Conservation (phyloP, 257 asterid species). For the Lantana camara region DNA sequence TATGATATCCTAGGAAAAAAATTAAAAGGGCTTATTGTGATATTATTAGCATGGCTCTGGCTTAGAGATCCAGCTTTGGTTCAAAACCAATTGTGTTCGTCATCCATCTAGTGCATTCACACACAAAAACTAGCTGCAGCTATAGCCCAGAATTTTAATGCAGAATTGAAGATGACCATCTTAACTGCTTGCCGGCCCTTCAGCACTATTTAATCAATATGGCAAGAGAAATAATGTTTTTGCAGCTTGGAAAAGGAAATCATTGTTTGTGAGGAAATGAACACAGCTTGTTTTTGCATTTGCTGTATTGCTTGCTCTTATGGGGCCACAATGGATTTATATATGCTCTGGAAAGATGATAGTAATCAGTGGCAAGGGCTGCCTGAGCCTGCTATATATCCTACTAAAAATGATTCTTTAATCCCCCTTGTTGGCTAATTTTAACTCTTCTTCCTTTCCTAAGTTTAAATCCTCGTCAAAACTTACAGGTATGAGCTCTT, state of each 20-base stretch:
- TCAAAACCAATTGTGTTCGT: neutral
- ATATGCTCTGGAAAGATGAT: conserved; percentile 21
- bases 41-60: too few species aligned
- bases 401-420: conserved; percentile 17
- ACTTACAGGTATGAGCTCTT: conserved; percentile 87
- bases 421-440: conserved; percentile 13
- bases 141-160: conserved; percentile 14
- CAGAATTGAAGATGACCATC: conserved; percentile 9
- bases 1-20: too few species aligned
- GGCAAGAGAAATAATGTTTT: neutral
- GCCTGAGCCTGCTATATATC: conserved; percentile 15
- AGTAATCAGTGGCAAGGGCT: conserved; percentile 5
- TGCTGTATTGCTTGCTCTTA: conserved; percentile 8
- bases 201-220: neutral
- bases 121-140: conserved; percentile 21
- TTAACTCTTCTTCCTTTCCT: conserved; percentile 9
- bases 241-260: conserved; percentile 7
- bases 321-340: conserved; percentile 2
- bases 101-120: conserved; percentile 19
- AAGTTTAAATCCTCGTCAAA: conserved; percentile 5
- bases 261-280: neutral
- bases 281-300: conserved; percentile 16
- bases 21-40: too few species aligned
- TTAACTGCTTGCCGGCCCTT: conserved; percentile 6
- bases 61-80: too few species aligned